Percentiles rank a stretch among this genome's conserved stretches.
phyloP scores from a whole-genome alignment of 1,284 basidiomycete genomes.

The Vanrija sp. region DNA sequence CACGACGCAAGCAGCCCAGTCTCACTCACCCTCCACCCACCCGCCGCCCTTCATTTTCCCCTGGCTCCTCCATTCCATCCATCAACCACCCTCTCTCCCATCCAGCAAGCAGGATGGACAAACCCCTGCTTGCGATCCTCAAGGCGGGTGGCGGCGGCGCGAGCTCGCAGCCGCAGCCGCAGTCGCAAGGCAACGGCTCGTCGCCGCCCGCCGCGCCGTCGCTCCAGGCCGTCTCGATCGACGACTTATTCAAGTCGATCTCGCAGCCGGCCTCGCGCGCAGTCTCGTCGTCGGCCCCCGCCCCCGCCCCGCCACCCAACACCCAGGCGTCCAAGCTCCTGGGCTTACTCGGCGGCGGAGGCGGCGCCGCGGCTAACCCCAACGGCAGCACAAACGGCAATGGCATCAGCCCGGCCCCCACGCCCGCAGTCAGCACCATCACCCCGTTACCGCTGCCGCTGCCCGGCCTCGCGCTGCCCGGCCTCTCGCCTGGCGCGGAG shows the following conservation, averaged over 20 bases:
- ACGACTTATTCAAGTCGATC: constrained; percentile 39
- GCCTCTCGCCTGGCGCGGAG: neutral
- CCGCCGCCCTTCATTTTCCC: neutral
- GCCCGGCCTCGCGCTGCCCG: neutral
- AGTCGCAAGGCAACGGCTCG: constrained; percentile 5
- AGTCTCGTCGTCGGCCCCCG: neutral
- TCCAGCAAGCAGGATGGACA: constrained; percentile 23
- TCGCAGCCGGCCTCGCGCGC: neutral
- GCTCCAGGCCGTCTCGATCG: constrained; percentile 29
- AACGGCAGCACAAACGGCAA: constrained; percentile 3
- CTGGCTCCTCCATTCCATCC: no score
- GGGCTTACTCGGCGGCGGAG: constrained; percentile 12
- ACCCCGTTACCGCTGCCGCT: neutral
- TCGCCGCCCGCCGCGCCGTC: constrained; percentile 25
- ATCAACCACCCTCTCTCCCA: neutral
- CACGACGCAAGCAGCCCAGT: no score
- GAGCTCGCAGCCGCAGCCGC: neutral
- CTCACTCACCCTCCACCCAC: neutral
- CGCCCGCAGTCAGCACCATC: neutral
- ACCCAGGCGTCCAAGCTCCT: constrained; percentile 19
- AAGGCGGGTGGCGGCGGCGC: constrained; percentile 19
- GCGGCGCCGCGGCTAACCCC: no score
- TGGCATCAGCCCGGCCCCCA: constrained; percentile 4
- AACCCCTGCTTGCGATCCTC: constrained; percentile 39
- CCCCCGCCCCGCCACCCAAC: constrained; percentile 2